A percentile compares a stretch with the other conserved stretches of the same genome.
Conservation (phyloP, 495 filamentous ascomycete genomes). For the Penicillium crystallinum region DNA sequence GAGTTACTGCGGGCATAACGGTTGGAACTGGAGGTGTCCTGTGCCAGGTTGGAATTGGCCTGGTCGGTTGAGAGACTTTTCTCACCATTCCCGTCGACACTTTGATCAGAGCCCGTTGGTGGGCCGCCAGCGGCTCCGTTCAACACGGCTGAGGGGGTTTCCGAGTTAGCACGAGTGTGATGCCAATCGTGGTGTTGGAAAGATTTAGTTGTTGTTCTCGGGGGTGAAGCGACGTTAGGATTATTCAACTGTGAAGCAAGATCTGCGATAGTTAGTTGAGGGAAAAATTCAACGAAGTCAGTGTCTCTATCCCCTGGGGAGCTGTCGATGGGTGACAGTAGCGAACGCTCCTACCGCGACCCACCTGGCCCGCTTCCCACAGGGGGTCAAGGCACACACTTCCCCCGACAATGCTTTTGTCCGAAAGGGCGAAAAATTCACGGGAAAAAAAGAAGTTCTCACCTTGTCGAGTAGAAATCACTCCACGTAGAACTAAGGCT, state of each 20-base stretch:
- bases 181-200: conserved; percentile 27
- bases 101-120: conserved; percentile 25
- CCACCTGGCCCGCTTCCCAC: conserved; percentile 23
- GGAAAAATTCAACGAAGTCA: background rate
- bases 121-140: conserved; percentile 37
- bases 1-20: conserved; percentile 46
- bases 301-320: conserved; percentile 1
- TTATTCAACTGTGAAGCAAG: conserved; percentile 14
- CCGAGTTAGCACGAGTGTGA: conserved; percentile 36
- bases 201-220: conserved; percentile 20
- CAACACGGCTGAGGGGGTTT: conserved; percentile 25
- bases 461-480: conserved; percentile 62
- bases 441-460: conserved; percentile 32
- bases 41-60: conserved; percentile 28
- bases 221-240: conserved; percentile 15
- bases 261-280: conserved; percentile 7
- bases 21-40: conserved; percentile 30
- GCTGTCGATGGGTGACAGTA: conserved; percentile 26
- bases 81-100: conserved; percentile 36
- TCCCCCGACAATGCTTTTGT: conserved; percentile 10
- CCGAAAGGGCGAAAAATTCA: background rate
- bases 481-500: conserved; percentile 64
- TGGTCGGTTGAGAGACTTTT: conserved; percentile 34
- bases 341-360: conserved; percentile 32
- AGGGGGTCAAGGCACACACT: conserved; percentile 24